phyloP scores from a whole-genome alignment of 352 stramenopile species.

The Globisporangium spinosum region DNA sequence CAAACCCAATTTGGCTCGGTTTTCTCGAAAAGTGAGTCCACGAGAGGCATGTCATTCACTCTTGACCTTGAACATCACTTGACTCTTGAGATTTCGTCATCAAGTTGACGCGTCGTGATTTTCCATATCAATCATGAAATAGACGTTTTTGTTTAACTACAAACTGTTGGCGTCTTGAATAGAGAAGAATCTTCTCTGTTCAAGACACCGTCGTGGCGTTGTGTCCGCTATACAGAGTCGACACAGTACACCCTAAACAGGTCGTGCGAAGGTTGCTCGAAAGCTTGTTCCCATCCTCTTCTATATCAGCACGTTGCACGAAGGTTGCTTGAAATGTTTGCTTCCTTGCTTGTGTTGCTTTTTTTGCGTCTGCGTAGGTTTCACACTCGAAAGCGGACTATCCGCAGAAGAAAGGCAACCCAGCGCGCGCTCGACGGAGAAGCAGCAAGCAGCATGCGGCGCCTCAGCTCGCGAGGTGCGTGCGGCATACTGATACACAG shows the following conservation, averaged over 20 bases:
- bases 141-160: no score
- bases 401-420: not conserved
- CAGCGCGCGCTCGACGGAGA: not conserved
- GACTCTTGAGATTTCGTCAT: no score
- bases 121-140: no score
- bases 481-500: not conserved
- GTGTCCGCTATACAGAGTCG: not conserved
- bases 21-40: not conserved
- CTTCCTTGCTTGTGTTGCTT: not conserved
- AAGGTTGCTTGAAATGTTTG: not conserved
- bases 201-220: not conserved
- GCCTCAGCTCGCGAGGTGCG: constrained; percentile 53
- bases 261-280: not conserved
- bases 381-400: not conserved
- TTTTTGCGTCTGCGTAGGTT: not conserved
- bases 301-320: not conserved
- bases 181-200: not conserved
- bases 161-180: no score
- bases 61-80: no score
- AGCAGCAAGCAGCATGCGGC: constrained; percentile 31
- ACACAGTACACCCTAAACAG: not conserved
- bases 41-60: no score
- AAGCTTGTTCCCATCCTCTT: not conserved
- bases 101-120: no score
- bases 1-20: not conserved